A percentile compares a stretch with the other conserved stretches of the same genome.
These are phyloP conservation scores for Diplodia scrobiculata DNA, from an alignment of 2,329 filamentous ascomycete genomes.

Conservation along the genomic window DNA sequence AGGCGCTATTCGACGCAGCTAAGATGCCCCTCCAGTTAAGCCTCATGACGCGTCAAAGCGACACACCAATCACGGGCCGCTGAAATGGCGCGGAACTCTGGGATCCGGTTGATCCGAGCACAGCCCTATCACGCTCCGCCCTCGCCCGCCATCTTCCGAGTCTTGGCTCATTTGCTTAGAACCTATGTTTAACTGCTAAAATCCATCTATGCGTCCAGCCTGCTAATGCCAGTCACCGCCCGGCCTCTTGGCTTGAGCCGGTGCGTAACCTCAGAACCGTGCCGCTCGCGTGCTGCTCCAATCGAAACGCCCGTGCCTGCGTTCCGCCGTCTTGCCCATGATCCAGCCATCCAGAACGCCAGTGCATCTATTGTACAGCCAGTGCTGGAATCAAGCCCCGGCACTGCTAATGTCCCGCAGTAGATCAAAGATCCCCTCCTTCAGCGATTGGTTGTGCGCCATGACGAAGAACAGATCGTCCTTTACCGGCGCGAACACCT, in stretches of 20 bases:
- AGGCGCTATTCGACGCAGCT: constrained; percentile 21
- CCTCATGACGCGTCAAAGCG: constrained; percentile 14
- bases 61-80: constrained; percentile 6
- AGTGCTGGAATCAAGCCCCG: background rate
- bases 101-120: constrained; percentile 18
- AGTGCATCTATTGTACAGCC: constrained; percentile 26
- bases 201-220: background rate
- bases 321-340: constrained; percentile 9
- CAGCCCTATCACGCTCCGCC: constrained; percentile 9
- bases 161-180: constrained; percentile 12
- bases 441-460: constrained; percentile 61
- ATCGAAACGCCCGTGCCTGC: constrained; percentile 14
- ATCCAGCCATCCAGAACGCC: constrained; percentile 5
- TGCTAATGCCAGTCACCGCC: background rate
- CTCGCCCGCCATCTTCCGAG: background rate
- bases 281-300: constrained; percentile 9
- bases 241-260: background rate
- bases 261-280: background rate
- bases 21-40: constrained; percentile 1
- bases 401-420: constrained; percentile 36
- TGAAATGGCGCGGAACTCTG: background rate
- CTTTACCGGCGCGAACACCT: constrained; percentile 66
- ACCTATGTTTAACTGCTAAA: constrained; percentile 22
- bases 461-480: constrained; percentile 68
- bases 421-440: constrained; percentile 44